These are phyloP conservation scores for Colletotrichum aenigma DNA, from an alignment of 2,329 filamentous ascomycete species.

Conservation along the genomic window DNA sequence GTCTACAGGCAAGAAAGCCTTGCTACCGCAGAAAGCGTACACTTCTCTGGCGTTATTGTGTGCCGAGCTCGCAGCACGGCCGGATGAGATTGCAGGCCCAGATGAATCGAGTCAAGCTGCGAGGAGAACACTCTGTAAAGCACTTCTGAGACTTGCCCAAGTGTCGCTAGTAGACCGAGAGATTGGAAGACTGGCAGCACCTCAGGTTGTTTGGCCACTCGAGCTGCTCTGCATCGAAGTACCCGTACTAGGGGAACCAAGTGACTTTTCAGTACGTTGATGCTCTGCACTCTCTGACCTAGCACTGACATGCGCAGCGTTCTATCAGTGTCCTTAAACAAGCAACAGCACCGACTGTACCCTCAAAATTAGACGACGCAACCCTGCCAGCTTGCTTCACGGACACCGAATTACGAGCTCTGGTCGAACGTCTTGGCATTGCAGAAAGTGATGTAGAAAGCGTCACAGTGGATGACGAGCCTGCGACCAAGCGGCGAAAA, in stretches of 20 bases:
- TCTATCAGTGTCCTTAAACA: conserved; percentile 32
- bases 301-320: conserved; percentile 24
- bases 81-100: conserved; percentile 32
- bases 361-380: conserved; percentile 19
- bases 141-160: conserved; percentile 41
- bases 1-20: background rate
- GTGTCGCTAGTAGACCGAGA: conserved; percentile 32
- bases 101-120: conserved; percentile 30
- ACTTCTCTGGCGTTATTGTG: conserved; percentile 46
- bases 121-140: conserved; percentile 39
- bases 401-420: conserved; percentile 26
- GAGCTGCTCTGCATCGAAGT: conserved; percentile 37
- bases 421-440: conserved; percentile 25
- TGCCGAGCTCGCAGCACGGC: conserved; percentile 39
- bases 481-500: conserved; percentile 35
- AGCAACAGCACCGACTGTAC: conserved; percentile 22
- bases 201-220: conserved; percentile 47
- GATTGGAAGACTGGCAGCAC: conserved; percentile 43
- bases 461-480: conserved; percentile 17
- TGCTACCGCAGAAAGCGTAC: conserved; percentile 38
- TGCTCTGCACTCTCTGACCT: background rate
- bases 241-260: conserved; percentile 33
- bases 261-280: conserved; percentile 46
- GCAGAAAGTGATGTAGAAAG: background rate
- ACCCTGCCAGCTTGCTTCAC: conserved; percentile 27